Conservation (phyloP, 2,329 filamentous ascomycete species). For the Colletotrichum cereale region DNA sequence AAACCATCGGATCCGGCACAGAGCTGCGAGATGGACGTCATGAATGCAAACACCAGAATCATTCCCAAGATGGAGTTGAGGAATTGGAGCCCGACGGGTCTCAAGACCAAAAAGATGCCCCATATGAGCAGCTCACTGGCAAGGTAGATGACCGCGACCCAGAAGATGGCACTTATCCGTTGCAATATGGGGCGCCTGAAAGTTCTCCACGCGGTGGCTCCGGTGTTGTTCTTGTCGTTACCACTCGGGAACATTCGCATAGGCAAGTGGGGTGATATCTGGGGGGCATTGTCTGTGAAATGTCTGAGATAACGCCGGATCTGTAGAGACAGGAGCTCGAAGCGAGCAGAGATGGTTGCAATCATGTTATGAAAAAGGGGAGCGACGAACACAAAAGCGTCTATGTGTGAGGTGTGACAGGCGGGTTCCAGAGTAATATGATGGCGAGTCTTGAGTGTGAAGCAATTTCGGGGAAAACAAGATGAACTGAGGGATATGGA, state of each 20-base stretch:
- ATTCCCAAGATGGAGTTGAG: constrained; percentile 64
- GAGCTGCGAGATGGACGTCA: constrained; percentile 46
- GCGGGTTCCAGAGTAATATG: not conserved
- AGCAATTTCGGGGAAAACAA: not conserved
- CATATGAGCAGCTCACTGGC: constrained; percentile 61
- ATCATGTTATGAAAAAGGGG: constrained; percentile 17
- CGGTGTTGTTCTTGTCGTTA: not conserved
- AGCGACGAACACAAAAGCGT: not conserved
- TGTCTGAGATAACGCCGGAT: constrained; percentile 49
- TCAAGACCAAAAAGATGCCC: constrained; percentile 54
- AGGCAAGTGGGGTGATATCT: constrained; percentile 1
- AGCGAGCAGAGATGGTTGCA: constrained; percentile 7
- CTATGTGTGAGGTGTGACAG: constrained; percentile 8
- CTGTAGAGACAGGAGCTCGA: constrained; percentile 30
- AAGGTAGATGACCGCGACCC: constrained; percentile 54
- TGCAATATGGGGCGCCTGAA: not conserved
- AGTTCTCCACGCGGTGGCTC: constrained; percentile 1
- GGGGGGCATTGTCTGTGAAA: constrained; percentile 24
- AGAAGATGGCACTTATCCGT: constrained; percentile 45
- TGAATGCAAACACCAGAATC: constrained; percentile 53
- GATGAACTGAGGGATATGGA: constrained; percentile 3
- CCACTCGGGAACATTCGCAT: constrained; percentile 29
- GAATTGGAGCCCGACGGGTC: constrained; percentile 53
- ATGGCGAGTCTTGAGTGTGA: not conserved
- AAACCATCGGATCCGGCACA: constrained; percentile 43